Evolutionary conservation across 2,329 filamentous ascomycete species (phyloP).

Genomic region (Sporothrix humicola): DNA sequence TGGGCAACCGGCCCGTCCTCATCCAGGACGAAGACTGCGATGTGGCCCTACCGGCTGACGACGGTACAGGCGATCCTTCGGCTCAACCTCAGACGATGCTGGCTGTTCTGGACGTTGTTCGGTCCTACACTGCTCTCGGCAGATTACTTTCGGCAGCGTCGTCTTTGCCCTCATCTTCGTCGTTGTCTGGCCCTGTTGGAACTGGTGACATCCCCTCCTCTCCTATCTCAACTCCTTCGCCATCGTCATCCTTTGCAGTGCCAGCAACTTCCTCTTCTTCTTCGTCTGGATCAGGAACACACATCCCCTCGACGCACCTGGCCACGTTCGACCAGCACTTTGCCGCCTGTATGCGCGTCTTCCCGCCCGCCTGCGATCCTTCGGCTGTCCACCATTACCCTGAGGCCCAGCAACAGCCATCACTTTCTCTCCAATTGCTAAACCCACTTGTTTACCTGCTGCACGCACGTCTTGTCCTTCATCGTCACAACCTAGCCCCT

Average conservation of each 20-base stretch:
- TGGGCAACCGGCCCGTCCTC: slow-evolving; percentile 73
- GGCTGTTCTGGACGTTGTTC: slow-evolving; percentile 79
- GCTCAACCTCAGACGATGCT: slow-evolving; percentile 65
- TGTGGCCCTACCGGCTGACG: slow-evolving; percentile 79
- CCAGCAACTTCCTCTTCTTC: neutral
- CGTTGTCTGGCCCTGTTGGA: neutral
- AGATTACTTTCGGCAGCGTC: slow-evolving; percentile 56
- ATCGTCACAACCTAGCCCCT: slow-evolving; percentile 85
- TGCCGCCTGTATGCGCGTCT: slow-evolving; percentile 72
- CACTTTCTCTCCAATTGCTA: slow-evolving; percentile 75
- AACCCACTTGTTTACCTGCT: slow-evolving; percentile 79
- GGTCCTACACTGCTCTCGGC: slow-evolving; percentile 75
- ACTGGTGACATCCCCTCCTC: slow-evolving; percentile 16
- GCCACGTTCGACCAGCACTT: slow-evolving; percentile 85
- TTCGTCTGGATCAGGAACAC: slow-evolving; percentile 37
- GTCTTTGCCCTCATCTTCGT: neutral
- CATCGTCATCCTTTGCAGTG: slow-evolving; percentile 21
- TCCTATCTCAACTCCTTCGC: slow-evolving; percentile 25
- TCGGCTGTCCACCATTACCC: slow-evolving; percentile 58
- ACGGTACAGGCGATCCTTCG: slow-evolving; percentile 61
- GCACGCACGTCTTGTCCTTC: slow-evolving; percentile 80
- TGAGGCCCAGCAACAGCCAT: neutral
- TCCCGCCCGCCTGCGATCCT: slow-evolving; percentile 74
- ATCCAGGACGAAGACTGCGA: slow-evolving; percentile 92
- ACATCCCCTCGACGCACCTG: slow-evolving; percentile 70